Conservation (phyloP, 106 monocot genomes). For the Vanilla planifolia region DNA sequence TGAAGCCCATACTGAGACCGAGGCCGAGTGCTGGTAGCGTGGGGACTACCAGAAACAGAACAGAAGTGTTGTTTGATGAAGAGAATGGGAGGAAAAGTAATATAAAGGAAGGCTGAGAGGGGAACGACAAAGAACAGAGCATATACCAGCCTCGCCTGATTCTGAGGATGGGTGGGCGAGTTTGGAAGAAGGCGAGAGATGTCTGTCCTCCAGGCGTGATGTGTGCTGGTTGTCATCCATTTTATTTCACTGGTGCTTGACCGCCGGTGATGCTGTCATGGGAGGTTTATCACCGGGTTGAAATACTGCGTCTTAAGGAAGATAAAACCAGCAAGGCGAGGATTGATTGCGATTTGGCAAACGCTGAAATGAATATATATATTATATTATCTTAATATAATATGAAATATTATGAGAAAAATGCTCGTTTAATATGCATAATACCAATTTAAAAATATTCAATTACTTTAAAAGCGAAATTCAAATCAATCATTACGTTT, state of each 20-base stretch:
- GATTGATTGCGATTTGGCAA: too few relatives aligned
- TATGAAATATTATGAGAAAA: too few relatives aligned
- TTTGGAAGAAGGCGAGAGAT: conserved; percentile 11
- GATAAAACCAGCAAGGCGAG: too few relatives aligned
- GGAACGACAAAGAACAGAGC: background rate
- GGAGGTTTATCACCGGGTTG: background rate
- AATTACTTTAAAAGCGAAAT: too few relatives aligned
- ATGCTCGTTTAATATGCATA: too few relatives aligned
- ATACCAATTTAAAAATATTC: too few relatives aligned
- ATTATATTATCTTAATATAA: too few relatives aligned
- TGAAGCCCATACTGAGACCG: conserved; percentile 9
- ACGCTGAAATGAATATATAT: too few relatives aligned
- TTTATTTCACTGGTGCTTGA: background rate
- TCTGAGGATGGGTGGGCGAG: conserved; percentile 19
- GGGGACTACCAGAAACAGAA: conserved; percentile 27
- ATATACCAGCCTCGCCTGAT: background rate
- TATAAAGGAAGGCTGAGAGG: too few relatives aligned
- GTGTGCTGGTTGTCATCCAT: background rate
- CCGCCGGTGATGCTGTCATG: background rate
- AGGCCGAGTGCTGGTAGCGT: conserved; percentile 34
- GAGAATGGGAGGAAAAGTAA: too few relatives aligned
- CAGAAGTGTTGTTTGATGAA: background rate
- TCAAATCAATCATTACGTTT: too few relatives aligned
- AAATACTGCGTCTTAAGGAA: too few relatives aligned
- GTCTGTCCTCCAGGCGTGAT: background rate